Evolutionary conservation across 2,329 filamentous ascomycete species (phyloP).

Genomic region (Falciphora oryzae): DNA sequence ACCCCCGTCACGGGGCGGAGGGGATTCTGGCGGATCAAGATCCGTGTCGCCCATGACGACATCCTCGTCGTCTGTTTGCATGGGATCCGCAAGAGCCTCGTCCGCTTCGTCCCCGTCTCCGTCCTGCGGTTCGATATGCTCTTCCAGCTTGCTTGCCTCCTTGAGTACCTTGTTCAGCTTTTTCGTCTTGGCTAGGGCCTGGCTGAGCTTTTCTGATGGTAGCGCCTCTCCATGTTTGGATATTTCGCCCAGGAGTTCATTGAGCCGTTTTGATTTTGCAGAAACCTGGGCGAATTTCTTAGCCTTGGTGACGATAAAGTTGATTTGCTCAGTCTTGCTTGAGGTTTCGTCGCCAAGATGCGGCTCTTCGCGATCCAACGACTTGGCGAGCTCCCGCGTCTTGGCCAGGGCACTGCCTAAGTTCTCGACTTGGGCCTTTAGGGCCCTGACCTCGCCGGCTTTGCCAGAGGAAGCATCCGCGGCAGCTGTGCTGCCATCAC

Average conservation of each 20-base stretch:
- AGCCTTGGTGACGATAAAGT: slow-evolving; percentile 10
- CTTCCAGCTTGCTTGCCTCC: slow-evolving; percentile 4
- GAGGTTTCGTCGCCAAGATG: slow-evolving; percentile 38
- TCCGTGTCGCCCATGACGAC: slow-evolving; percentile 13
- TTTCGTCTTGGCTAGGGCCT: slow-evolving; percentile 4
- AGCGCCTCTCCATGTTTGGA: not conserved
- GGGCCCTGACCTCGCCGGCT: slow-evolving; percentile 67
- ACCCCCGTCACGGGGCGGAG: not conserved
- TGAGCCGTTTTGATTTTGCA: slow-evolving; percentile 5
- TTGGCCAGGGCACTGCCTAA: slow-evolving; percentile 49
- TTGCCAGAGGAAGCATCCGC: not conserved
- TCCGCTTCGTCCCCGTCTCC: not conserved
- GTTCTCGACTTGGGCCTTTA: slow-evolving; percentile 35
- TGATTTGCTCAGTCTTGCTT: slow-evolving; percentile 26
- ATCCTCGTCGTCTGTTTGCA: slow-evolving; percentile 8
- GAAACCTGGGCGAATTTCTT: slow-evolving; percentile 12
- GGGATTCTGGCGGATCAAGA: not conserved
- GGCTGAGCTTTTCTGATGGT: not conserved
- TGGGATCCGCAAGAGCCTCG: not conserved
- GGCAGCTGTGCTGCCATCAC: slow-evolving; percentile 32
- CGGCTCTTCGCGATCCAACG: not conserved
- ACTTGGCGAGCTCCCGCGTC: slow-evolving; percentile 16
- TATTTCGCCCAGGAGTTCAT: not conserved
- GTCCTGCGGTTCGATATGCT: not conserved
- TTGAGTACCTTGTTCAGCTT: slow-evolving; percentile 6